phyloP scores from a whole-genome alignment of 306 rosid species.

The Gleditsia sinensis region DNA sequence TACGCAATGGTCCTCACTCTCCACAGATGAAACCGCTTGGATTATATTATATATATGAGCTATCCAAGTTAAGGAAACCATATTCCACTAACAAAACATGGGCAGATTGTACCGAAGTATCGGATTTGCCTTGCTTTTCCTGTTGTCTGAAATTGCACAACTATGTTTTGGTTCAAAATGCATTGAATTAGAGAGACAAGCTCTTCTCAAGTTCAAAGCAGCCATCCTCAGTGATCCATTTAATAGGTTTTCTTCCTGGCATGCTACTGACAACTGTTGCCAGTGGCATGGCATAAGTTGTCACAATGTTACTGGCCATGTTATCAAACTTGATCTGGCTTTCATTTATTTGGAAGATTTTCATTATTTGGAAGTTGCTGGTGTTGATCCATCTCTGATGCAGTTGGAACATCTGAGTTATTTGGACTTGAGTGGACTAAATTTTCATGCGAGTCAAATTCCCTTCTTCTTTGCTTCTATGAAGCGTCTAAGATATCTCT shows the following conservation, averaged over 20 bases:
- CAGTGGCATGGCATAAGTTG: not conserved
- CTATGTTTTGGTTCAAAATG: not conserved
- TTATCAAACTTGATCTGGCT: not conserved
- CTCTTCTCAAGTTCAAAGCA: slow-evolving; percentile 4
- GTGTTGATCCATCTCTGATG: not conserved
- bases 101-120: not conserved
- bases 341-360: no score
- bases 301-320: not conserved
- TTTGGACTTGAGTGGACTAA: not conserved
- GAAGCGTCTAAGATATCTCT: not conserved
- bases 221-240: not conserved
- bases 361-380: no score
- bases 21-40: no score
- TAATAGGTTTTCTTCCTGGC: not conserved
- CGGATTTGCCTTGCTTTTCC: not conserved
- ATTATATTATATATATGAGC: no score
- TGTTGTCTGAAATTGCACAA: not conserved
- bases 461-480: not conserved
- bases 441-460: not conserved
- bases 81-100: not conserved
- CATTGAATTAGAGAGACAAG: not conserved
- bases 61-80: not conserved
- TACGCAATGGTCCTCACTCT: no score
- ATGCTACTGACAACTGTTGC: not conserved
- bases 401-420: not conserved